A percentile compares a stretch with the other conserved stretches of the same genome.
These are phyloP conservation scores for Trypanosoma caninum DNA, from an alignment of 208 protist species.

Conservation along the genomic window DNA sequence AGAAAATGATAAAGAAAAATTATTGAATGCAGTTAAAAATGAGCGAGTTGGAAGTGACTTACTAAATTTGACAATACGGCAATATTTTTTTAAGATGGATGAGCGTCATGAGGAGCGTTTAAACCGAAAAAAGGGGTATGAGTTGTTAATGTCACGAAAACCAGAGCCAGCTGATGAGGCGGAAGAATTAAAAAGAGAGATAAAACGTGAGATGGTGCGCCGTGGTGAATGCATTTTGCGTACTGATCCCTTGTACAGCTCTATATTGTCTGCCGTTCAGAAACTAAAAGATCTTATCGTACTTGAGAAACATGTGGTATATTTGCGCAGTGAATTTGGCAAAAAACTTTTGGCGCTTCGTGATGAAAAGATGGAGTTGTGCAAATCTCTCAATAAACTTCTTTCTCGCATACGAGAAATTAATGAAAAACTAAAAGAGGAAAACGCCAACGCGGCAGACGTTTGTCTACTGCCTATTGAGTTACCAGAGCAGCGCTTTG, in stretches of 20 bases:
- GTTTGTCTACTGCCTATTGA: slow-evolving; percentile 44
- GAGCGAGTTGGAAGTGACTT: slow-evolving; percentile 14
- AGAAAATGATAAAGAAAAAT: slow-evolving; percentile 3
- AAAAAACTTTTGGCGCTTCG: slow-evolving; percentile 82
- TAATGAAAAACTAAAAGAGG: slow-evolving; percentile 57
- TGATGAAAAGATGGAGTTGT: slow-evolving; percentile 80
- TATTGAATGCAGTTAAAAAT: too few species aligned
- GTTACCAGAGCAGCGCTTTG: slow-evolving; percentile 67
- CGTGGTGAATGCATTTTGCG: slow-evolving; percentile 95
- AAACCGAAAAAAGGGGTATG: slow-evolving; percentile 62
- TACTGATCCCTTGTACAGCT: slow-evolving; percentile 82
- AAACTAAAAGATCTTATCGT: slow-evolving; percentile 93
- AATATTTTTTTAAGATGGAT: slow-evolving; percentile 89
- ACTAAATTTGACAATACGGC: slow-evolving; percentile 64
- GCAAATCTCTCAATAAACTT: slow-evolving; percentile 65
- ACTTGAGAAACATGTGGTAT: slow-evolving; percentile 83
- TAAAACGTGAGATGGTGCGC: slow-evolving; percentile 55
- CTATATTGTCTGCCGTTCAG: slow-evolving; percentile 88
- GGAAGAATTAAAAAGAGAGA: slow-evolving; percentile 46
- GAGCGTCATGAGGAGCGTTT: slow-evolving; percentile 75
- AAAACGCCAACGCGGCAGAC: slow-evolving; percentile 15
- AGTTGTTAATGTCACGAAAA: slow-evolving; percentile 52
- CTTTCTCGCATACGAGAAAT: slow-evolving; percentile 73
- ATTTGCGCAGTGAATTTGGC: slow-evolving; percentile 91
- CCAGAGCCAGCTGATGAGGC: slow-evolving; percentile 87